Conservation (phyloP, 2,329 filamentous ascomycete species). For the Calonectria crousiana region DNA sequence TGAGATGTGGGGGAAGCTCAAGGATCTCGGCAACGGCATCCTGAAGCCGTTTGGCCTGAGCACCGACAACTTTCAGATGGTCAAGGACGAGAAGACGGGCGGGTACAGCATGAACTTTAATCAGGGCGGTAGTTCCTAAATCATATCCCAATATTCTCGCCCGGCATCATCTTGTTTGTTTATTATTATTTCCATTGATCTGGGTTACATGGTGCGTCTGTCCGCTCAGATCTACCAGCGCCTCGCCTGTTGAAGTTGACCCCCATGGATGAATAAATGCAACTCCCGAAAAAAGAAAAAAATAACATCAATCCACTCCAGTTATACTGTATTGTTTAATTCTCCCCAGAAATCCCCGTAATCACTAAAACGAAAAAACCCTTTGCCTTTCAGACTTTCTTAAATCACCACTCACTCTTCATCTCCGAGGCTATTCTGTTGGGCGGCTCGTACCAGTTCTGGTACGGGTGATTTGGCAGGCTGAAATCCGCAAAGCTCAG, state of each 20-base stretch:
- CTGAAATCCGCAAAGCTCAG: slow-evolving; percentile 82
- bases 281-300: background rate
- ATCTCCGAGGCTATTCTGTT: slow-evolving; percentile 52
- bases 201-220: background rate
- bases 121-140: slow-evolving; percentile 37
- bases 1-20: slow-evolving; percentile 98
- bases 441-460: slow-evolving; percentile 82
- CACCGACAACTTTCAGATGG: slow-evolving; percentile 95
- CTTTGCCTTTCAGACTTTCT: too few species aligned
- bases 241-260: background rate
- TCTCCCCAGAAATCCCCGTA: background rate
- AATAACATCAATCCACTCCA: background rate
- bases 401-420: background rate
- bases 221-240: background rate
- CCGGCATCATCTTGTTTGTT: too few species aligned
- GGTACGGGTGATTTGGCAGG: slow-evolving; percentile 83
- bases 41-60: slow-evolving; percentile 93
- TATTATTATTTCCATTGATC: background rate
- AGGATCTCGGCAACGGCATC: slow-evolving; percentile 90
- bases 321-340: background rate
- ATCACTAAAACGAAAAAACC: background rate
- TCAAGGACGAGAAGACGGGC: slow-evolving; percentile 88
- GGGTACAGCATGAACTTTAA: slow-evolving; percentile 94
- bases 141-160: background rate
- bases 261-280: background rate